Evolutionary conservation across 768 basidiomycete species (phyloP), one percentile per base, ranked within the genome.

Genomic region (Suillus lakei): DNA sequence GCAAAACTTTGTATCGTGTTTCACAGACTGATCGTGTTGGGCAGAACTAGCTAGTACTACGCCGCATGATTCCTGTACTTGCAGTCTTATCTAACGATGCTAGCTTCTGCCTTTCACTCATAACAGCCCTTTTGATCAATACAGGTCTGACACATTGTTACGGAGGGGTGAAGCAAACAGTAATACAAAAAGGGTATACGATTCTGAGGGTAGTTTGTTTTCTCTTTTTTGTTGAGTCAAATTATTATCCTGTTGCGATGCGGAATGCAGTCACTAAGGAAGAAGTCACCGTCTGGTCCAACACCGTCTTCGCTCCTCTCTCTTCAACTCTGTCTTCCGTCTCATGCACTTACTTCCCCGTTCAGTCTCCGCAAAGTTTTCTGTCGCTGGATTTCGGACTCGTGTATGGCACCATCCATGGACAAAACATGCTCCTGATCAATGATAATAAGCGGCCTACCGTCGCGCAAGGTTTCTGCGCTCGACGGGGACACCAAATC

Each of bases 31-130:
- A 72, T 16, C 15, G 16, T 34, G 18, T 62, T 21, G 44, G n/a
- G 46, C 64, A 82, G 81, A 82, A 82, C 64, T 82, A 77, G 74
- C 41, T 61, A 39, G 18, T 60, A 12, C 6, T 38, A 26, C n/a
- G 36, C 36, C 30, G 8, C 55, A 61, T 34, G 50, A 30, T 61
- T 61, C 28, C n/a, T 59, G 55, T 63, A 38, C 26, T 32, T 16
- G 15, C 28, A 26, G 36, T 59, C 16, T 28, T 16, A 18, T 32
- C 7, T 15, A 34, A 61, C 28, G 26, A 39, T 41, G 26, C 28
- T 34, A 16, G 62, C 13, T 21, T 58, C n/a, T 16, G 53, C 16
- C 23, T 61, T 61, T 28, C 5, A n/a, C 13, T 4, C 53, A 34
- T 13, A 18, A 23, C 30, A 60, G 12, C 30, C 13, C 4, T 32